phyloP scores from a whole-genome alignment of 2,329 filamentous ascomycete genomes.

The Colletotrichum horii region DNA sequence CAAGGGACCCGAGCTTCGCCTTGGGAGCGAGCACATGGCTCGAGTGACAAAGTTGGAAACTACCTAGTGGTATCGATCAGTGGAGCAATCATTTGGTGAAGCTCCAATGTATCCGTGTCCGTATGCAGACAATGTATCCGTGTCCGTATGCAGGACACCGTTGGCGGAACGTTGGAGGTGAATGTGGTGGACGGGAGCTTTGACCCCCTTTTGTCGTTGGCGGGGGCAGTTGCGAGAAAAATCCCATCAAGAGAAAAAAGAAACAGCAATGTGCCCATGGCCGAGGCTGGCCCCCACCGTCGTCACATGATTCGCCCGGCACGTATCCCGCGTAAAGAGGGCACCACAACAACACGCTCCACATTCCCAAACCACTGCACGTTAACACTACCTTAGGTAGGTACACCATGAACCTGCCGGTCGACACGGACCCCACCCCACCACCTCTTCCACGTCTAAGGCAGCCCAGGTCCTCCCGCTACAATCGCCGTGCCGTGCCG shows the following conservation, averaged over 20 bases:
- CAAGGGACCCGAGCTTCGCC: neutral
- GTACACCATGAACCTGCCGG: neutral
- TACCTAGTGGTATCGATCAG: neutral
- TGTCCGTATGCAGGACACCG: neutral
- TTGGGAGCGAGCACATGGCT: neutral
- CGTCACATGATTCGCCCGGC: neutral
- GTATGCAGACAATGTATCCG: neutral
- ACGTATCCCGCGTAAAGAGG: neutral
- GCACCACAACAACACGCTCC: neutral
- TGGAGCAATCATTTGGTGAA: neutral
- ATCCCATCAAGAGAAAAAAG: neutral
- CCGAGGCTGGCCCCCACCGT: neutral
- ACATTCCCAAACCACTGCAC: neutral
- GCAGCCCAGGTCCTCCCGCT: neutral
- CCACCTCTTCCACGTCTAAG: neutral
- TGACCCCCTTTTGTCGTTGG: neutral
- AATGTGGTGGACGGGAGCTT: neutral
- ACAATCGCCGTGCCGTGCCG: neutral
- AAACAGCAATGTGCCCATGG: neutral
- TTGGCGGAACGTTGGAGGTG: neutral
- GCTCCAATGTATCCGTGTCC: neutral
- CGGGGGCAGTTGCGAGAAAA: neutral
- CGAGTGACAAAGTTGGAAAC: neutral
- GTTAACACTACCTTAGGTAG: no score
- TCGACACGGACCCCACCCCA: neutral